Evolutionary conservation across 495 filamentous ascomycete species (phyloP), one percentile per base, ranked within the genome.

Genomic region (Viridothelium virens): DNA sequence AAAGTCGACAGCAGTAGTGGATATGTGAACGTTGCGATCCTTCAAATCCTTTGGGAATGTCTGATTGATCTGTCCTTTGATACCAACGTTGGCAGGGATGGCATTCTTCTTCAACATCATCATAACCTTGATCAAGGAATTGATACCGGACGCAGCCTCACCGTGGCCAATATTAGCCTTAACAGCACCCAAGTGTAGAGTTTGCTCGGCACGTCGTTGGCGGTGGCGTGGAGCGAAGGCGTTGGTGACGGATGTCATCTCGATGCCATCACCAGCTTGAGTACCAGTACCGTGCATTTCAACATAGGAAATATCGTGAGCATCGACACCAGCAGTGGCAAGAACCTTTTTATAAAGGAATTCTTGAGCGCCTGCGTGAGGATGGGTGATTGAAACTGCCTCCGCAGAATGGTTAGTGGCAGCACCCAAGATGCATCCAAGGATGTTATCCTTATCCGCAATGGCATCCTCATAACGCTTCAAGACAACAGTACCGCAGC

Each of bases 121-220:
- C 61, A 96, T 74, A 1, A 93, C 85, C 77, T 97, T 97, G 74
- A 91, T 81, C 31, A 97, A 80, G 1, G 89, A 86, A 1, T 89
- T 88, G 39, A 94, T 83, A 64, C 92, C 92, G 56, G 92, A 95
- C 0, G 88, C 91, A 48, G 91, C 89, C 73, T 96, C 92, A 41
- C 87, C 91, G 75, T 97, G 93, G 1, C 92, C 92, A 37, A 96
- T 82, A 66, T 96, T 96, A 0, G 93, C 84, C 71, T 97, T 97
- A 44, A 91, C 85, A 0, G 92, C 86, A 18, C 93, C 93, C 1
- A 97, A 80, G 69, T 89, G 85, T 4, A 97, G 83, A 0, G 90
- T 86, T 72, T 89, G 85, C 48, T 87, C 84, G 1, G 83, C 80
- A 2, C 82, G 82, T 59, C 92, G 84, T 69, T 82, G 79, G 37